Conservation (phyloP, 805 yeast genomes). For the Pichia cabralensis region DNA sequence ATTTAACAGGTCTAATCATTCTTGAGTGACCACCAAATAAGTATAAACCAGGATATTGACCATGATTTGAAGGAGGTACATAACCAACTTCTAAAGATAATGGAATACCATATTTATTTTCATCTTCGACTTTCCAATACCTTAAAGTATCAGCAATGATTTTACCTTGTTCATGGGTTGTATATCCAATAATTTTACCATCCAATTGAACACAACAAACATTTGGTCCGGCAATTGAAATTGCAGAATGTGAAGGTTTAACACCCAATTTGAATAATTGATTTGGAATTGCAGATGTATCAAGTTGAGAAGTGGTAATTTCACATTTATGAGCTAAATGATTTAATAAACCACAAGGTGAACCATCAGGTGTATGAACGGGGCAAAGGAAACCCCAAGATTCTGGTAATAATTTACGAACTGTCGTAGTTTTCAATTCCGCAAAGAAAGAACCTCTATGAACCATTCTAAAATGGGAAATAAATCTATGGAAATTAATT, state of each 20-base stretch:
- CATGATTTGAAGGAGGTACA: constrained; percentile 91
- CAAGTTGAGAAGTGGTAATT: constrained; percentile 68
- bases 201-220: constrained; percentile 88
- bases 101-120: constrained; percentile 60
- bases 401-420: constrained; percentile 91
- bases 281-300: constrained; percentile 61
- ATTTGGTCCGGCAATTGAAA: constrained; percentile 67
- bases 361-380: constrained; percentile 98
- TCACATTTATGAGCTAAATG: constrained; percentile 94
- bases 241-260: constrained; percentile 64
- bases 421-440: constrained; percentile 93
- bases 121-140: constrained; percentile 78
- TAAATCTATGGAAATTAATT: constrained; percentile 92
- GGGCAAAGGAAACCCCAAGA: constrained; percentile 99
- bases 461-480: constrained; percentile 98
- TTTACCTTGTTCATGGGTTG: constrained; percentile 79
- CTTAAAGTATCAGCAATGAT: constrained; percentile 84
- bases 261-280: constrained; percentile 69
- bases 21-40: constrained; percentile 87
- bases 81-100: constrained; percentile 84
- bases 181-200: constrained; percentile 90
- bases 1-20: constrained; percentile 93
- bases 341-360: constrained; percentile 96
- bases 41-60: constrained; percentile 95
- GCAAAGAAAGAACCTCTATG: constrained; percentile 99